Base-by-base conservation (phyloP, 352 stramenopile species). In the Pythium coloratum region DNA sequence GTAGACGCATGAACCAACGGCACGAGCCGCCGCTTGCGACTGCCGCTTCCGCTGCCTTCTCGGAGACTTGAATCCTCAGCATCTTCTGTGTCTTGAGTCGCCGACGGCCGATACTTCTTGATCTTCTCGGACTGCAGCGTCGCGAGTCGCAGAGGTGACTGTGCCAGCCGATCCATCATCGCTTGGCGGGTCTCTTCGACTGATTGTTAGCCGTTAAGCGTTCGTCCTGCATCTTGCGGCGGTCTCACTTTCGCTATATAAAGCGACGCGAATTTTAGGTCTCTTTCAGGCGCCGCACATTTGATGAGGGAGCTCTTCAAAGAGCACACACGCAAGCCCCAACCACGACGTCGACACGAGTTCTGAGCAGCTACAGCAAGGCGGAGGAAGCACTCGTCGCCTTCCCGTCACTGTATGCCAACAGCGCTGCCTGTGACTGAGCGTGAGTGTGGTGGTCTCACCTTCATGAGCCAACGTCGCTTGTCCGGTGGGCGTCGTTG, bases 121-220 rank as follows among this genome's bases (percentile, higher is more conserved):
- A 40, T 18, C 36, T 53, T 44, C 24, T 40, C n/a, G 10, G 50
- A 8, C 40, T 62, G 28, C 8, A 49, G 56, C 54, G 57, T 63
- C n/a, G 60, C n/a, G 1, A 62, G 20, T 5, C 53, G 60, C 47
- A 73, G 56, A 42, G 67, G 60, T 20, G 67, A 73, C 33, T 73
- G 57, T 28, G 67, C 67, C 12, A 73, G 56, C 12, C 55, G 67
- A 54, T 73, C 67, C 61, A 68, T 65, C 13, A 24, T 66, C 24
- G 18, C 7, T 10, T n/a, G 13, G 18, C 40, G 3, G 4, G 14
- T 2, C 14, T 10, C n/a, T 20, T 6, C 24, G 40, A 18, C 32
- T 53, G 46, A 51, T 53, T 6, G 2, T 20, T 6, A 53, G 46
- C 46, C 46, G 46, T 53, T 53, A 30, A 32, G 46, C 46, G 6